Evolutionary conservation across 2,329 filamentous ascomycete genomes (phyloP).

Genomic region (Aspergillus unguis): DNA sequence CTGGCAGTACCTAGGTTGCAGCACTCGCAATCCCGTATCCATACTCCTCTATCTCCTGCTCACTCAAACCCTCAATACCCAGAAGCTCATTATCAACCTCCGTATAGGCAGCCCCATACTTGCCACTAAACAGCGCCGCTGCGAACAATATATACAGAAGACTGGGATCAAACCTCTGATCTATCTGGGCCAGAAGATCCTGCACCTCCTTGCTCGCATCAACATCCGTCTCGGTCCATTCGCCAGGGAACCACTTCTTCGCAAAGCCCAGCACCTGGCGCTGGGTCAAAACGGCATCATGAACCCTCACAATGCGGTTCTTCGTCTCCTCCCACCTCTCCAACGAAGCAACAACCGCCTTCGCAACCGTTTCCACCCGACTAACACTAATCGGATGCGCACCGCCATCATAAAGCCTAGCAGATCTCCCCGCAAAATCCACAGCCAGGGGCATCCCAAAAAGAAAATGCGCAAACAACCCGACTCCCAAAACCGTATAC

Average conservation of each 20-base stretch:
- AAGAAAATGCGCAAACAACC: not conserved
- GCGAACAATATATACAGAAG: not conserved
- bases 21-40: not conserved
- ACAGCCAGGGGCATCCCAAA: not conserved
- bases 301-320: constrained; percentile 2
- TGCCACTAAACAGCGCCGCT: not conserved
- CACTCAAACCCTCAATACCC: not conserved
- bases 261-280: not conserved
- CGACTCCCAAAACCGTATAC: constrained; percentile 3
- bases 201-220: not conserved
- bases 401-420: not conserved
- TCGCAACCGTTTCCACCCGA: not conserved
- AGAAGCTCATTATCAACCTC: constrained; percentile 8
- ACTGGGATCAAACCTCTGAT: not conserved
- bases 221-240: not conserved
- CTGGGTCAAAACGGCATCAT: constrained; percentile 3
- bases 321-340: not conserved
- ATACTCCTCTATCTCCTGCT: not conserved
- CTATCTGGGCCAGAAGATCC: not conserved
- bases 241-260: not conserved
- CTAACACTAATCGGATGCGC: not conserved
- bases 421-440: not conserved
- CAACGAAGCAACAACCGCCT: not conserved
- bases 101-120: not conserved
- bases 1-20: too few relatives aligned